Evolutionary conservation across 1,284 basidiomycete species (phyloP), one percentile per base, ranked within the genome.

Genomic region (Exobasidium cylindrosporum): DNA sequence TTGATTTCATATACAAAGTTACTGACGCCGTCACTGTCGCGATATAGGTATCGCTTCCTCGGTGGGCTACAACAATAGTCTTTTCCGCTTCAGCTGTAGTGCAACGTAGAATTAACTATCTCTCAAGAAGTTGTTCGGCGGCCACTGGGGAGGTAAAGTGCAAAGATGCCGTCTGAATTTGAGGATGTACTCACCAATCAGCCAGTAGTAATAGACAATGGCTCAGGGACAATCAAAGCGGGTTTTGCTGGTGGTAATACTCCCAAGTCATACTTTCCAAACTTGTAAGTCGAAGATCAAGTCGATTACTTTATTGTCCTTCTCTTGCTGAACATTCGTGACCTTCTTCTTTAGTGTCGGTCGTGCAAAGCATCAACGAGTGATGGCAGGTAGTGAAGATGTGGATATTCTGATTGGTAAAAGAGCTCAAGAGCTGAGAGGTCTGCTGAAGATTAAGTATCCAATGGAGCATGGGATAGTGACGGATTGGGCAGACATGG

Each of bases 381-480:
- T 73, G 56, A 80, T 80, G 78, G 75, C 76, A 2, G 78, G 78
- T n/a, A 70, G 74, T n/a, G 67, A 75, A 40, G 76, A 80, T 52
- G 76, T 76, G n/a, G 77, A 80, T 58, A 67, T 73, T 35, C 78
- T 80, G 60, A 78, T 80, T 43, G 78, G 78, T 17, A 62, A 68
- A 11, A 69, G 68, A 52, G 77, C 78, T 6, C 78, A 80, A 61
- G 76, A 79, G 57, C 68, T 79, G 1, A 63, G 78, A 1, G 78
- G 78, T 0, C 58, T 80, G 50, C 65, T 80, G 43, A 75, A 74
- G 54, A 72, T 80, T 62, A 68, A 67, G 43, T 79, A 80, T 31
- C 78, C 78, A 10, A 76, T 80, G 75, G 70, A 80, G 56, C 78
- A 80, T 60, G 78, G 78, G 32, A 73, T 80, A 40, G 78, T 80